A percentile compares a stretch with the other conserved stretches of the same genome.
phyloP scores from a whole-genome alignment of 257 asterid genomes.

The Rubia yunnanensis region DNA sequence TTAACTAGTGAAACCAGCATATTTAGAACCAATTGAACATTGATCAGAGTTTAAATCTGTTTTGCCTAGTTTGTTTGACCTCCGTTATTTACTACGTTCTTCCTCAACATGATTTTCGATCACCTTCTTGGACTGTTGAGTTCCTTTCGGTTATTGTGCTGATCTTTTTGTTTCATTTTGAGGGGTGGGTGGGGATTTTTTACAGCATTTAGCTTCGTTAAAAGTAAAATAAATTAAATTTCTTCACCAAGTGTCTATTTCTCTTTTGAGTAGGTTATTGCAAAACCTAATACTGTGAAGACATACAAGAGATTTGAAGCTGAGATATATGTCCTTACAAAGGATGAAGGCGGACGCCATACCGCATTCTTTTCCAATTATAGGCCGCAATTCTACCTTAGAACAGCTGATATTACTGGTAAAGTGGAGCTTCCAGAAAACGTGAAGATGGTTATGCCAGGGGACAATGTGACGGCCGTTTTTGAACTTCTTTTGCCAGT shows the following conservation, averaged over 20 bases:
- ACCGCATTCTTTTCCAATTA: constrained; percentile 96
- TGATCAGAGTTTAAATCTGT: not conserved
- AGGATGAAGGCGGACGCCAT: constrained; percentile 99
- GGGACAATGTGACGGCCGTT: constrained; percentile 94
- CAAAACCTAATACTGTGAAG: constrained; percentile 76
- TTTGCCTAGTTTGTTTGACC: not conserved
- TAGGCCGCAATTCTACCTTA: constrained; percentile 91
- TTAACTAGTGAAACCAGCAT: not conserved
- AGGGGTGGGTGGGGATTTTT: not conserved
- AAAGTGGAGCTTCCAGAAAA: constrained; percentile 93
- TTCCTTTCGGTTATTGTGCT: not conserved
- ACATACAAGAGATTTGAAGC: constrained; percentile 92
- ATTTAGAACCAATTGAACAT: not conserved
- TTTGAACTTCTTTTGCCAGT: constrained; percentile 85
- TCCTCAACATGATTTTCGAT: not conserved
- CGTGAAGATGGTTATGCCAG: constrained; percentile 99
- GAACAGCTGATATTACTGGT: constrained; percentile 99
- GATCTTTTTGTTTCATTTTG: not conserved
- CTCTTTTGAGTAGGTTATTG: constrained; percentile 57
- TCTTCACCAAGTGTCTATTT: not conserved
- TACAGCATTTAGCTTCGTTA: not conserved
- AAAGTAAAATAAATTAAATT: not conserved
- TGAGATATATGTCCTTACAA: constrained; percentile 92
- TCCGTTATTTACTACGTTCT: not conserved
- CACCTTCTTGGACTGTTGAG: not conserved